These are phyloP conservation scores for Ceratocystis huliohia DNA, from an alignment of 2,329 filamentous ascomycete genomes.

Conservation along the genomic window DNA sequence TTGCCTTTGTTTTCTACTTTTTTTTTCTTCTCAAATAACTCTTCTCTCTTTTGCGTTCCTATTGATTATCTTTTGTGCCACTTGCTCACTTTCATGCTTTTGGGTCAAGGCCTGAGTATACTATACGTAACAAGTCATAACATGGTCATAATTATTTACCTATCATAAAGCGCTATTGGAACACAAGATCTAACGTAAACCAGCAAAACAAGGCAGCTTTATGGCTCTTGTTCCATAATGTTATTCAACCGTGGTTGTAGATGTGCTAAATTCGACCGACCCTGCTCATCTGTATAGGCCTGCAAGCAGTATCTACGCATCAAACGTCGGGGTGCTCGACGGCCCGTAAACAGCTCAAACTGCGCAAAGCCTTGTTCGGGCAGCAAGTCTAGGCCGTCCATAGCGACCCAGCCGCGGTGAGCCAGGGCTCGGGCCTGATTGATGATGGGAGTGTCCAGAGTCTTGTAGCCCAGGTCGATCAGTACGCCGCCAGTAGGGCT, in stretches of 20 bases:
- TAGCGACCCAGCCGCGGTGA: constrained; percentile 55
- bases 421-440: constrained; percentile 50
- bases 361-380: constrained; percentile 71
- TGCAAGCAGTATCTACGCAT: constrained; percentile 55
- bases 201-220: not conserved
- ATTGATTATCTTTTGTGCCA: not conserved
- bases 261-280: constrained; percentile 31
- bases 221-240: constrained; percentile 33
- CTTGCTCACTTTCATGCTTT: not conserved
- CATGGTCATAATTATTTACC: constrained; percentile 5
- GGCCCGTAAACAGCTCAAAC: constrained; percentile 68
- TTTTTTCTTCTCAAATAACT: not conserved
- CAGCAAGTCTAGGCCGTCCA: constrained; percentile 63
- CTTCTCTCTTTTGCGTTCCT: not conserved
- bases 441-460: constrained; percentile 57
- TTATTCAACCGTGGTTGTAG: constrained; percentile 32
- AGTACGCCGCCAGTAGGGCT: constrained; percentile 65
- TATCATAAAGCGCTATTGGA: not conserved
- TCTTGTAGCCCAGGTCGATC: constrained; percentile 62
- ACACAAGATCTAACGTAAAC: not conserved
- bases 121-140: not conserved
- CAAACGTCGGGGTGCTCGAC: constrained; percentile 38
- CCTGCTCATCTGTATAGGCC: constrained; percentile 34
- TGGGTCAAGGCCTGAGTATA: not conserved
- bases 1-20: not conserved